Evolutionary conservation across 805 yeast species (phyloP).

Genomic region (Starmerella sirachaensis): DNA sequence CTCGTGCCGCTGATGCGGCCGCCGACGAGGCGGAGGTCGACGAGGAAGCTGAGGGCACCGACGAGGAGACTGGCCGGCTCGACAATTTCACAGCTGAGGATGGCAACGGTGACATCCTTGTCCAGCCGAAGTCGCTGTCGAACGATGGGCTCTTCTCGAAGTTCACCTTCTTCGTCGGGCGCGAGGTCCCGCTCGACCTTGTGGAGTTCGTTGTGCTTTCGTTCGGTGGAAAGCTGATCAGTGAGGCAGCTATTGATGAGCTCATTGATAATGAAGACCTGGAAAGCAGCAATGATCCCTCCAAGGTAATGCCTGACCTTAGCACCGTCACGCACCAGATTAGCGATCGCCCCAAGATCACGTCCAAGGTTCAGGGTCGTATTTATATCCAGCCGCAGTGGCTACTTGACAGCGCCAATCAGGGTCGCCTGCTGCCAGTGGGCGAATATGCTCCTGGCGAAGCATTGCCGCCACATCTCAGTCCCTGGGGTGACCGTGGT

Average conservation of each 20-base stretch:
- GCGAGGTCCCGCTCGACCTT: slow-evolving; percentile 90
- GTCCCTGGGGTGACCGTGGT: slow-evolving; percentile 98
- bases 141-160: slow-evolving; percentile 44
- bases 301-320: slow-evolving; percentile 40
- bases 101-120: slow-evolving; percentile 41
- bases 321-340: slow-evolving; percentile 80
- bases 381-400: slow-evolving; percentile 96
- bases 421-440: slow-evolving; percentile 60
- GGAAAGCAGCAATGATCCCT: slow-evolving; percentile 31
- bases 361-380: slow-evolving; percentile 73
- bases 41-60: slow-evolving; percentile 26
- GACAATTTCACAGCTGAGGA: slow-evolving; percentile 60
- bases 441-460: slow-evolving; percentile 88
- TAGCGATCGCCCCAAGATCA: slow-evolving; percentile 77
- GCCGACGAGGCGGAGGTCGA: slow-evolving; percentile 26
- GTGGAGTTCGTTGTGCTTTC: slow-evolving; percentile 78
- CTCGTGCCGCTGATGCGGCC: slow-evolving; percentile 33
- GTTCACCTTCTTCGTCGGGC: slow-evolving; percentile 75
- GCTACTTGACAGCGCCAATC: slow-evolving; percentile 86
- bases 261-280: slow-evolving; percentile 38
- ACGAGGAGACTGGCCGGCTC: slow-evolving; percentile 39
- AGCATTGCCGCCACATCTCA: slow-evolving; percentile 86
- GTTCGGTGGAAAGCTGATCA: slow-evolving; percentile 72
- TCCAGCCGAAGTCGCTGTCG: slow-evolving; percentile 42
- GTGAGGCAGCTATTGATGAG: slow-evolving; percentile 82